These are phyloP conservation scores for Salix arbutifolia DNA, from an alignment of 345 rosid genomes.

Conservation along the genomic window DNA sequence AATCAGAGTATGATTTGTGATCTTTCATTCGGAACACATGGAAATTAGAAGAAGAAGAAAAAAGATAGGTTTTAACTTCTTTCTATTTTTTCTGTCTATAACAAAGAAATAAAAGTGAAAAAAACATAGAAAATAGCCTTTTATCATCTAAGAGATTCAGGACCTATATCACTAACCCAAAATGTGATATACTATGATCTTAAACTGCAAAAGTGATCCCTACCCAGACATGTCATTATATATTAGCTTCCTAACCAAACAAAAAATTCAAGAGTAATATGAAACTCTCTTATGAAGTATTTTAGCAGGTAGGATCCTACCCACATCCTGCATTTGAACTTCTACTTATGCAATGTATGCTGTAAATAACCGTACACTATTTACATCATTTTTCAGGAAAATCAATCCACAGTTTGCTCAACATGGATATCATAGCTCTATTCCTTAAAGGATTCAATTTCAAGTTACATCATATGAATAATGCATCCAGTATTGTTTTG, in stretches of 20 bases:
- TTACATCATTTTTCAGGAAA: neutral
- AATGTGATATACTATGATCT: neutral
- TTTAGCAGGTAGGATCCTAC: neutral
- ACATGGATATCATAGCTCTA: neutral
- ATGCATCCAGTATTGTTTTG: neutral
- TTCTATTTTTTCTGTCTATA: too few species aligned
- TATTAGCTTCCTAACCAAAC: too few species aligned
- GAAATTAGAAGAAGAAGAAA: too few species aligned
- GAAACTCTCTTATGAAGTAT: neutral
- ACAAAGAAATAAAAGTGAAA: too few species aligned
- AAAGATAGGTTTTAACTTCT: too few species aligned
- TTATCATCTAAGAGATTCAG: too few species aligned
- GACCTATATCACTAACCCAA: neutral
- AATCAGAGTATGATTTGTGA: too few species aligned
- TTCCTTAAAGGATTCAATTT: neutral
- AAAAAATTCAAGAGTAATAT: neutral
- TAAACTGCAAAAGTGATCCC: neutral
- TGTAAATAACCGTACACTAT: neutral
- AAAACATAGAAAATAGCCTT: too few species aligned
- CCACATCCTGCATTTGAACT: neutral
- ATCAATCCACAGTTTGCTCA: neutral
- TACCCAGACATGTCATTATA: neutral
- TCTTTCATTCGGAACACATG: too few species aligned
- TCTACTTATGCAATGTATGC: neutral
- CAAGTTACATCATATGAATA: neutral